phyloP scores from a whole-genome alignment of 176 grass and related monocot species.

The Luzula sylvatica region DNA sequence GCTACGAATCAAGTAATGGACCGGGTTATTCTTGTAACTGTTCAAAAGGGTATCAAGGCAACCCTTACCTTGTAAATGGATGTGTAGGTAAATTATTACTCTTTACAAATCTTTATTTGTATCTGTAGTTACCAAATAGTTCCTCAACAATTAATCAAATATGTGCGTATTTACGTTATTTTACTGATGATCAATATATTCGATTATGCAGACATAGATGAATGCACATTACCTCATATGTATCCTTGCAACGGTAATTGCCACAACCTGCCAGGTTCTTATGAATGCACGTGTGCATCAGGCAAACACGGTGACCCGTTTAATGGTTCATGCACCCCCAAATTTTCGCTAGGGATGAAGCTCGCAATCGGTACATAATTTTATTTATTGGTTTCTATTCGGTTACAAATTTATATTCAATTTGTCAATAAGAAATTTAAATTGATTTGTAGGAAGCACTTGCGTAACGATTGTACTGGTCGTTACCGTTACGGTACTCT shows the following conservation, averaged over 20 bases:
- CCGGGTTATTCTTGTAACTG: constrained; percentile 47
- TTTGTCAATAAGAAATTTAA: too few species aligned
- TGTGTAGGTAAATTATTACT: constrained; percentile 47
- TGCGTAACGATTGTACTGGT: too few species aligned
- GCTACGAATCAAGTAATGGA: constrained; percentile 20
- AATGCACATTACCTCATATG: constrained; percentile 18
- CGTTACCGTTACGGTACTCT: too few species aligned
- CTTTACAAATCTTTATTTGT: background rate
- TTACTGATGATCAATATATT: too few species aligned
- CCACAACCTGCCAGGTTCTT: constrained; percentile 19
- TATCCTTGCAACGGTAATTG: constrained; percentile 39
- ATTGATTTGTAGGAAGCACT: too few species aligned
- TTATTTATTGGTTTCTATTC: background rate
- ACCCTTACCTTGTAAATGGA: constrained; percentile 27
- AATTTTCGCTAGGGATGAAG: constrained; percentile 25
- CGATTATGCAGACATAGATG: constrained; percentile 41
- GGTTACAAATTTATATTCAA: too few species aligned
- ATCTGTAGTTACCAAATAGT: background rate
- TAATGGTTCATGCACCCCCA: constrained; percentile 14
- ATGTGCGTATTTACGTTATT: too few species aligned
- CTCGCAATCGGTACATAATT: constrained; percentile 25
- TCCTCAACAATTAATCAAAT: background rate
- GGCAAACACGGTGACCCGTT: constrained; percentile 25
- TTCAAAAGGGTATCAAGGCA: constrained; percentile 37
- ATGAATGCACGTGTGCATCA: constrained; percentile 25